Percentiles rank a stretch among this genome's conserved stretches.
phyloP scores from a whole-genome alignment of 768 basidiomycete species.

The Tulasnella sp. region DNA sequence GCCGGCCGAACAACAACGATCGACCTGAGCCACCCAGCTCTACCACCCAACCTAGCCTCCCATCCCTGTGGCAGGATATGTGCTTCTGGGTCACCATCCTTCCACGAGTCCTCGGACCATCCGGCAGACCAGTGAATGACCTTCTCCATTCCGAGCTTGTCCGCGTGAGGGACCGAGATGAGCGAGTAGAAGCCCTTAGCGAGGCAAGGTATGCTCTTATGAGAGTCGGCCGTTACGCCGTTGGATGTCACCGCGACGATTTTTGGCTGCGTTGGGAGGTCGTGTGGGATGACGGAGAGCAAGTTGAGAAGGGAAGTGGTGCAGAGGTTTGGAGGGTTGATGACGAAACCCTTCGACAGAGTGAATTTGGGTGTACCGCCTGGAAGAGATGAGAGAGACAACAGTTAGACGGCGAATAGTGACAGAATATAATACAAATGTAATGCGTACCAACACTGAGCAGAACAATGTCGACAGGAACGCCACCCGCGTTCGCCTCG shows the following conservation, averaged over 20 bases:
- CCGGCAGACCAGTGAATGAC: constrained; percentile 13
- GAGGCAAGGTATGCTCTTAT: constrained; percentile 45
- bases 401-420: no score
- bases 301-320: constrained; percentile 51
- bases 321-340: constrained; percentile 54
- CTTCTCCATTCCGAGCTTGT: constrained; percentile 60
- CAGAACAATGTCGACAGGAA: constrained; percentile 10
- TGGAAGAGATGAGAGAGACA: constrained; percentile 30
- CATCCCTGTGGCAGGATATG: background rate
- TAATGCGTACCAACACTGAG: constrained; percentile 1
- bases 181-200: constrained; percentile 50
- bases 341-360: constrained; percentile 47
- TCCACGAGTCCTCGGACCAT: background rate
- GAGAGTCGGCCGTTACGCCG: constrained; percentile 49
- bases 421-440: no score
- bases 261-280: constrained; percentile 39
- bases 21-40: background rate
- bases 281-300: constrained; percentile 11
- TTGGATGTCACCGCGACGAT: constrained; percentile 53
- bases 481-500: background rate
- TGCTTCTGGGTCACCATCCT: background rate
- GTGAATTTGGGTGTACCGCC: constrained; percentile 48
- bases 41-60: background rate
- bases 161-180: constrained; percentile 48
- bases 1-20: background rate